Evolutionary conservation across 2,329 filamentous ascomycete genomes (phyloP), one percentile per base, ranked within the genome.

Genomic region (Microdochium trichocladiopsis): DNA sequence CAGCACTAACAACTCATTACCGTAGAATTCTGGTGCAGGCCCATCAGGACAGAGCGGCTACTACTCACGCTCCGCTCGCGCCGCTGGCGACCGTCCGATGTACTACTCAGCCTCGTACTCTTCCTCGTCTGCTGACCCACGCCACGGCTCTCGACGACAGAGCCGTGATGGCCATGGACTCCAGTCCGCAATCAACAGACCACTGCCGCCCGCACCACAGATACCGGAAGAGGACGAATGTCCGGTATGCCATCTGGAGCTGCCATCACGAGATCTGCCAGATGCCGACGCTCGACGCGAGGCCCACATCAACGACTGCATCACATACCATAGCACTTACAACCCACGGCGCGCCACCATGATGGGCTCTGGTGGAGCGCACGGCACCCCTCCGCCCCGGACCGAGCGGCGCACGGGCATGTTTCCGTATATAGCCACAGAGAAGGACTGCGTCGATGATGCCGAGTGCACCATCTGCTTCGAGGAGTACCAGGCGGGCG

Each of bases 201-300:
- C 64, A 8, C 55, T 65, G 1, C 66, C 64, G 24, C 72, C 70
- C 3, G 74, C 73, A 11, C 75, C 72, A 1, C 80, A 78, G 52
- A 75, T 80, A 60, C 73, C 76, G 5, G 88, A 92, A 64, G 88
- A 91, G 62, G 88, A 92, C 63, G 86, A 90, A 60, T 93, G 88
- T 56, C 88, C 88, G 1, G 79, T 92, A 47, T 93, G 88, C 60
- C 87, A 88, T 61, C 70, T 74, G 36, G 86, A 90, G 67, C 74
- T 91, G 3, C 87, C 88, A 1, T 77, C 81, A 2, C 72, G 74
- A 18, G 66, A 65, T 4, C 70, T 84, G 2, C 65, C 75, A 2
- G 75, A 83, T 55, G 80, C 71, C 52, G 80, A 85, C 60, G 57
- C 66, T 2, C 69, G 79, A 12, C 76, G 83, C 28, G 80, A 83